These are phyloP conservation scores for Musa beccarii DNA, from an alignment of 176 grass and related monocot species.

Conservation along the genomic window DNA sequence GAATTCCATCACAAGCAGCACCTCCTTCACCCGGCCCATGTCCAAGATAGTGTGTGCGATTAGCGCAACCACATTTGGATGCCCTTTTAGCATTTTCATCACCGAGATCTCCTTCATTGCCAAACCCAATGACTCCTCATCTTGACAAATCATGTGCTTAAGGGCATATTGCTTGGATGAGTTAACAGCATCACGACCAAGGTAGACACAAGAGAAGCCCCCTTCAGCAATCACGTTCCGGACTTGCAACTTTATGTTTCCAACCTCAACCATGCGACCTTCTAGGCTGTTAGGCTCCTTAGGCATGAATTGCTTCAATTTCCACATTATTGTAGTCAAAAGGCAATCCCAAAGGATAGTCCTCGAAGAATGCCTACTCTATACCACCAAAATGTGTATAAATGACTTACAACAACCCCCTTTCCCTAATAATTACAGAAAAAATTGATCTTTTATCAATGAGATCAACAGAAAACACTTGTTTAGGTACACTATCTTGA, in stretches of 20 bases:
- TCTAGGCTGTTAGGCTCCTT: slow-evolving; percentile 57
- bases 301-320: slow-evolving; percentile 55
- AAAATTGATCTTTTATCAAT: background rate
- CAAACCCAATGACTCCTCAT: slow-evolving; percentile 52
- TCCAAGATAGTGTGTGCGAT: slow-evolving; percentile 65
- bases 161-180: slow-evolving; percentile 56
- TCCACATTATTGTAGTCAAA: slow-evolving; percentile 44
- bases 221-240: slow-evolving; percentile 68
- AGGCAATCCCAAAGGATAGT: background rate
- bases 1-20: slow-evolving; percentile 65
- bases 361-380: slow-evolving; percentile 10
- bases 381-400: background rate
- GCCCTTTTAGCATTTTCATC: slow-evolving; percentile 60
- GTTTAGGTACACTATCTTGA: background rate
- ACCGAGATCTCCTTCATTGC: slow-evolving; percentile 71
- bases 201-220: slow-evolving; percentile 77
- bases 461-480: background rate
- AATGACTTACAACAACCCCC: background rate
- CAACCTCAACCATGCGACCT: slow-evolving; percentile 58
- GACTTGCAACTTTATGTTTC: slow-evolving; percentile 50
- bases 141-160: slow-evolving; percentile 82
- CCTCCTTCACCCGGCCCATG: slow-evolving; percentile 69
- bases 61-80: slow-evolving; percentile 63
- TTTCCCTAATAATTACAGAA: background rate
- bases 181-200: slow-evolving; percentile 37